These are phyloP conservation scores for Galerina sulciceps DNA, from an alignment of 768 basidiomycete genomes.

Conservation along the genomic window DNA sequence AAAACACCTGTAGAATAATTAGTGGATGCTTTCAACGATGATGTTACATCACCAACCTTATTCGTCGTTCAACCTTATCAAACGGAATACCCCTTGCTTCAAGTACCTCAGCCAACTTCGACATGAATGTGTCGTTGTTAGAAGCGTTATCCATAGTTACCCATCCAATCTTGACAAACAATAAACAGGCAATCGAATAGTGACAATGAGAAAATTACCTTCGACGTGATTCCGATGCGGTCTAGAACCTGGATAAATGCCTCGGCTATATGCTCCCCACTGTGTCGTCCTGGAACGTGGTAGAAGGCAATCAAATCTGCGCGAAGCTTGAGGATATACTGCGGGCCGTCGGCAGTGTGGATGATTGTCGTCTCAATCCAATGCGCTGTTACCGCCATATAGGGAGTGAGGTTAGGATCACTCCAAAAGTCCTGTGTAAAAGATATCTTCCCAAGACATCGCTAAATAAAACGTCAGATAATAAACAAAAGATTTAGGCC, in stretches of 20 bases:
- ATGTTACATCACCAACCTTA: constrained; percentile 24
- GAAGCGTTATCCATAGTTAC: constrained; percentile 36
- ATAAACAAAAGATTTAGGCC: constrained; percentile 10
- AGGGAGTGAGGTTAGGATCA: constrained; percentile 36
- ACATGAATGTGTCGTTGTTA: constrained; percentile 37
- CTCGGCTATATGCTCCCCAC: constrained; percentile 38
- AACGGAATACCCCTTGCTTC: constrained; percentile 23
- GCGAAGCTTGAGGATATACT: constrained; percentile 29
- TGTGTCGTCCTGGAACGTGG: constrained; percentile 37
- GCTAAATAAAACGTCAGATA: constrained; percentile 27
- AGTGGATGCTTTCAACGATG: not conserved
- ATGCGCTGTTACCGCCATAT: constrained; percentile 48
- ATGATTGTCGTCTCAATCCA: constrained; percentile 33
- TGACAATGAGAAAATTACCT: constrained; percentile 21
- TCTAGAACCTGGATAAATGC: constrained; percentile 36
- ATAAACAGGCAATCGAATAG: not conserved
- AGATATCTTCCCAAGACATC: constrained; percentile 36
- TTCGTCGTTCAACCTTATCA: constrained; percentile 19
- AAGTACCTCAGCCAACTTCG: constrained; percentile 23
- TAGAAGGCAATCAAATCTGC: constrained; percentile 41
- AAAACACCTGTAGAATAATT: constrained; percentile 27
- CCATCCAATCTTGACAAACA: constrained; percentile 38
- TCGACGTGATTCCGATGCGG: constrained; percentile 25
- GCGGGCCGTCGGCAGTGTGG: constrained; percentile 22
- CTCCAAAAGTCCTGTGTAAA: constrained; percentile 41